Percentiles rank a stretch among this genome's conserved stretches.
These are phyloP conservation scores for Eucalyptus grandis DNA, from an alignment of 345 rosid species.

Conservation along the genomic window DNA sequence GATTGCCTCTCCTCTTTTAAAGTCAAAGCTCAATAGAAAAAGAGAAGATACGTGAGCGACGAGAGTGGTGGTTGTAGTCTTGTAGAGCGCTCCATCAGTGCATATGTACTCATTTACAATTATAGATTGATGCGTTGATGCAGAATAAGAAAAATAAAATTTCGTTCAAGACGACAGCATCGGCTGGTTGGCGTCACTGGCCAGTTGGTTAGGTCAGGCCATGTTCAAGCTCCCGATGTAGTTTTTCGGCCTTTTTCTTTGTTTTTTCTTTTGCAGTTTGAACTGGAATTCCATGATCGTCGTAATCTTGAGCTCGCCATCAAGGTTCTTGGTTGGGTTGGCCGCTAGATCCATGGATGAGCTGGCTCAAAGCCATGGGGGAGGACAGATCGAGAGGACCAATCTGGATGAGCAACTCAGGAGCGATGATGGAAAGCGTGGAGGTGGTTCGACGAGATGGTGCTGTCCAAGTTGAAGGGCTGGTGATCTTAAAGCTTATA, in stretches of 20 bases:
- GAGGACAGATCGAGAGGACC: neutral
- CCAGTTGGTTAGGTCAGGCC: neutral
- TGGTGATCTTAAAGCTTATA: neutral
- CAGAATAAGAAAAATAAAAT: neutral
- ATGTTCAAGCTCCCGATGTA: neutral
- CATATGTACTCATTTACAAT: neutral
- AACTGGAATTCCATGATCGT: neutral
- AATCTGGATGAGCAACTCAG: neutral
- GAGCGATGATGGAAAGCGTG: neutral
- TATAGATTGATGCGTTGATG: neutral
- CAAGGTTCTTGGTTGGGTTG: neutral
- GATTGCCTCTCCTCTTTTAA: neutral
- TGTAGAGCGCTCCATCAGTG: neutral
- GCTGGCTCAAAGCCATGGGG: neutral
- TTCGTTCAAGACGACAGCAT: neutral
- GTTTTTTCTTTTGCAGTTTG: neutral
- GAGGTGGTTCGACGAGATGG: neutral
- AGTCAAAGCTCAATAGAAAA: neutral
- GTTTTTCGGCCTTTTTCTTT: neutral
- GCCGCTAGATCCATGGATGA: neutral
- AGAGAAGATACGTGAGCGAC: neutral
- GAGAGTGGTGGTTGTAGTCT: too few species aligned
- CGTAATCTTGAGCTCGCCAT: neutral
- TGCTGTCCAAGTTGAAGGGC: neutral
- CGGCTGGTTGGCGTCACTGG: neutral